Evolutionary conservation across 2,329 filamentous ascomycete genomes (phyloP), one percentile per base, ranked within the genome.

Genomic region (Trichoderma citrinoviride): DNA sequence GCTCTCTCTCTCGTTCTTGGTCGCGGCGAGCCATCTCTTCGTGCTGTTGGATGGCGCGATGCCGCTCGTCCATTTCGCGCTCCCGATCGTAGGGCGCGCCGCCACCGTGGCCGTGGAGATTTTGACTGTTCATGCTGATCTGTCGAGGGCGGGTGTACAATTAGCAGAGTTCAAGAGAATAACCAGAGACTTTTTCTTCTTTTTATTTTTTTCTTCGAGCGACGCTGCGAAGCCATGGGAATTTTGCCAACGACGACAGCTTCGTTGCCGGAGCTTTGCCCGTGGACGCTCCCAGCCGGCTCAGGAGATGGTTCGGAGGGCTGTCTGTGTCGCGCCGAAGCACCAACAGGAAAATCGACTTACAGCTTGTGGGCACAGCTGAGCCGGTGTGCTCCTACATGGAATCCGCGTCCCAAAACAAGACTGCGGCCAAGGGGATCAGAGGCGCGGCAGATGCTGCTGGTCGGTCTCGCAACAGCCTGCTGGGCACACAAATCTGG

Each of bases 1-100:
- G 73, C 65, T 78, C 76, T 64, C 74, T 73, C 67, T 91, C 88
- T 73, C 88, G 83, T 69, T 91, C 88, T 67, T 87, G 83, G 68
- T 90, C 87, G 68, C 86, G 83, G 57, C 77, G 77, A 25, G 78
- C 77, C 73, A 82, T 79, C 56, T 82, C 81, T 63, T 83, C 81
- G 68, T 80, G 79, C 64, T 81, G 78, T 53, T 79, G 80, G 54
- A 80, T 73, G 65, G 77, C 76, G 67, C 80, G 80, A 68, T 81
- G 80, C 66, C 81, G 77, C 57, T 82, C 80, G 65, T 82, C 80
- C 71, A 82, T 76, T 66, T 82, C 77, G 74, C 78, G 80, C 64
- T 82, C 81, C 74, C 80, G 78, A 70, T 83, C 80, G 75, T 80
- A 83, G 66, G 73, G 77, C 73, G 74, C 70, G 68, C 73, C 74